Evolutionary conservation across 2,329 filamentous ascomycete genomes (phyloP), one percentile per base, ranked within the genome.

Genomic region (Phialophora expanda): DNA sequence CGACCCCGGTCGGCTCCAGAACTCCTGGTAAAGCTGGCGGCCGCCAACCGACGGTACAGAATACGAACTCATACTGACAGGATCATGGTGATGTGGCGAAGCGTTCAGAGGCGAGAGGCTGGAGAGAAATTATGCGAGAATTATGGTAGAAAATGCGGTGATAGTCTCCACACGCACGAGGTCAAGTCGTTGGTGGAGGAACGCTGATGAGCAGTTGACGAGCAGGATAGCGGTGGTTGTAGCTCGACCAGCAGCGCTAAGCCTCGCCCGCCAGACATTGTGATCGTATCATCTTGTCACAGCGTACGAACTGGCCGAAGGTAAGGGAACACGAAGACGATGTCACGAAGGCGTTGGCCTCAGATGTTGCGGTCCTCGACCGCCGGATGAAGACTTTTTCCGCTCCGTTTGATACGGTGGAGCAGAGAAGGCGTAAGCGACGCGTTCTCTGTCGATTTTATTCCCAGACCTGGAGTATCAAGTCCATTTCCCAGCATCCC

Each of bases 161-260:
- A 26, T 56, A 34, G 53, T 11, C n/a, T 22, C 28, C 14, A 34
- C 20, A 22, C 1, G 61, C 61, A 65, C 64, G 50, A 59, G 58
- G 44, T 48, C 38, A 44, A 46, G 44, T 46, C 26, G 64, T 62
- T 56, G 53, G 59, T 6, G 48, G 38, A 44, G 30, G 41, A 46
- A 59, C 48, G 62, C 44, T 28, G 44, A 30, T 46, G 12, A 51
- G 48, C 17, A 44, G 14, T n/a, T 5, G 38, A 44, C 17, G 14
- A 17, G 38, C 38, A 44, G 48, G 11, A n/a, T 26, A 53, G 4
- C 20, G 48, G 12, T 12, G 55, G 55, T 20, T n/a, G 24, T 28
- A 26, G 48, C 38, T 44, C 20, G 22, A 26, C 8, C 22, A 4
- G 22, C 24, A 57, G 38, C 6, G 4, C 17, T 44, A 9, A 44